Base-by-base conservation (phyloP, 2,329 filamentous ascomycete genomes). In the Xylariaceae sp. region DNA sequence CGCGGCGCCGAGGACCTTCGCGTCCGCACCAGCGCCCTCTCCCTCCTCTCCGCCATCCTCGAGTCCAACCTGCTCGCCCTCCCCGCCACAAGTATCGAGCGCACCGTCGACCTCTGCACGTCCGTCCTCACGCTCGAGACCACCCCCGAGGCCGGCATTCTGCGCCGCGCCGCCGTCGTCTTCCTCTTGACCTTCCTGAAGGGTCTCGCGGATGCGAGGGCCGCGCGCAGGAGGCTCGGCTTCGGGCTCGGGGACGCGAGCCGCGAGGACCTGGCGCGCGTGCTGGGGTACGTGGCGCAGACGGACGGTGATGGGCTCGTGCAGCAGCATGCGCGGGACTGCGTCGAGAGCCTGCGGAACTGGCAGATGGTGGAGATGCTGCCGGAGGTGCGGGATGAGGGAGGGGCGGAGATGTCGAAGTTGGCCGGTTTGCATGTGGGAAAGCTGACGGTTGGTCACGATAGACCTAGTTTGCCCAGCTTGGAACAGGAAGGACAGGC, bases 271-370 rank as follows among this genome's bases (percentile, higher is more conserved):
- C 74, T 88, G n/a, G 62, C 73, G 51, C 69, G 76, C 36, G 75
- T 83, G 9, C 58, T 89, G 31, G 62, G 64, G 38, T 89, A 87
- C 60, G 71, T 86, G n/a, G 71, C 72, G 6, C 70, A 66, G 30
- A 81, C 79, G 18, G 85, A 89, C 60, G 74, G 71, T 18, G 85
- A 89, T 56, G 82, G 76, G 0, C 63, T 89, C 32, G 85, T 87
- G 9, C 73, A 73, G 47, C 73, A 81, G 51, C 83, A 89, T 60
- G 83, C 83, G 2, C 65, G 64, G 24, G 81, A 81, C 51, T 81
- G 83, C n/a, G 60, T 81, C 9, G 84, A 87, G 57, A 83, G 77
- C 37, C 56, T 89, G 45, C 74, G 81, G 50, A 77, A 73, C 43
- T 83, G 79, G 76, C 71, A 73, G 43, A 63, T 83, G 59, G 70